phyloP scores from a whole-genome alignment of 2,329 filamentous ascomycete genomes.

The Onygena corvina region DNA sequence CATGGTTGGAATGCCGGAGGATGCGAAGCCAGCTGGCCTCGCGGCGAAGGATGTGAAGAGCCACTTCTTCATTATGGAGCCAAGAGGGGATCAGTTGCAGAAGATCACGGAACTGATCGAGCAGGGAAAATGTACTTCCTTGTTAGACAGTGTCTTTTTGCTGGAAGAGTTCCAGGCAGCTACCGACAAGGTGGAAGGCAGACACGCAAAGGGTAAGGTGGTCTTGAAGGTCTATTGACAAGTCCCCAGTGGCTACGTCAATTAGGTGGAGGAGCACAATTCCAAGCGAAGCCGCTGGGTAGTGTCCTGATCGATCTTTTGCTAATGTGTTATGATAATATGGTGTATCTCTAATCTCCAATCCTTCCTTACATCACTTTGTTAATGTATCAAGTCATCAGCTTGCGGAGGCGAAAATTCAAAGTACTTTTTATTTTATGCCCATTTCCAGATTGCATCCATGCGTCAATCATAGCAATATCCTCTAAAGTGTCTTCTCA shows the following conservation, averaged over 20 bases:
- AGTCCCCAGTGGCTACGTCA: not conserved
- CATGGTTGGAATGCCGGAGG: slow-evolving; percentile 30
- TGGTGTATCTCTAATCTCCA: not conserved
- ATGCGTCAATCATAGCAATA: not conserved
- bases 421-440: too few relatives aligned
- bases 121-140: slow-evolving; percentile 24
- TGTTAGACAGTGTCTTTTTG: slow-evolving; percentile 34
- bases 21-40: slow-evolving; percentile 21
- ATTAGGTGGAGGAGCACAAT: not conserved
- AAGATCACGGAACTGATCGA: slow-evolving; percentile 32
- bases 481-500: slow-evolving; percentile 47
- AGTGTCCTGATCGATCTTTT: not conserved
- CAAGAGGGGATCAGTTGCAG: slow-evolving; percentile 26
- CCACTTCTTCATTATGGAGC: slow-evolving; percentile 35
- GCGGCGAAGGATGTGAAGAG: slow-evolving; percentile 22
- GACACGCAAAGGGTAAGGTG: slow-evolving; percentile 36
- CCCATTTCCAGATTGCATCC: not conserved
- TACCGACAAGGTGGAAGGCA: slow-evolving; percentile 30
- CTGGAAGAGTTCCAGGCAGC: slow-evolving; percentile 32
- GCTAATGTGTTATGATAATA: not conserved
- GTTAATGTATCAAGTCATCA: not conserved
- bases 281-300: not conserved
- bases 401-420: not conserved
- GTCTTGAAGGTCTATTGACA: slow-evolving; percentile 20
- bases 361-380: not conserved